phyloP scores from a whole-genome alignment of 371 early-diverging fungal genomes.

The Fennellomyces sp. region DNA sequence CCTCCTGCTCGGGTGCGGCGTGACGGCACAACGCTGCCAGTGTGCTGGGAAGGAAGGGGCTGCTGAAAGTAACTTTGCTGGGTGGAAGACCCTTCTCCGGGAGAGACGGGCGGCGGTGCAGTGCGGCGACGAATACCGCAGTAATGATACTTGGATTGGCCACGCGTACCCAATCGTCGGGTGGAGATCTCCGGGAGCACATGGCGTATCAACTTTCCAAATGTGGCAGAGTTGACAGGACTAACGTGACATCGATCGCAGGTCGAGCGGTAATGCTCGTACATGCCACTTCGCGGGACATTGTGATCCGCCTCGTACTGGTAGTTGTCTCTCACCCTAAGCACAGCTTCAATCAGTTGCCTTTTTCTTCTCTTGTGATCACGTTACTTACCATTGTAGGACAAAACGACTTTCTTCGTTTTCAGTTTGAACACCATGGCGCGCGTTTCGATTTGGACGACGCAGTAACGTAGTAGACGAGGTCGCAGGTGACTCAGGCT shows the following conservation, averaged over 20 bases:
- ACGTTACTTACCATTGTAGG: neutral
- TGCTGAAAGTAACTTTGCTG: too few relatives aligned
- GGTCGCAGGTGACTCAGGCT: neutral
- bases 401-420: neutral
- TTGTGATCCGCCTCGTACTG: slow-evolving; percentile 50
- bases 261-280: slow-evolving; percentile 57
- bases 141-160: slow-evolving; percentile 66
- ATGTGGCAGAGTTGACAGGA: slow-evolving; percentile 71
- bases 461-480: neutral
- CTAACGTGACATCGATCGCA: slow-evolving; percentile 37
- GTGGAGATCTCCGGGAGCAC: slow-evolving; percentile 67
- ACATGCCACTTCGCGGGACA: slow-evolving; percentile 65
- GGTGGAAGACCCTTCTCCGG: too few relatives aligned
- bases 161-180: slow-evolving; percentile 65
- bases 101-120: neutral
- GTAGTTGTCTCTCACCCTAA: slow-evolving; percentile 62
- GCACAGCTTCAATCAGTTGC: too few relatives aligned
- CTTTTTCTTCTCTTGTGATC: neutral
- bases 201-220: slow-evolving; percentile 67
- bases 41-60: too few relatives aligned
- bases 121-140: slow-evolving; percentile 46
- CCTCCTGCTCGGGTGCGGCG: too few relatives aligned
- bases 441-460: neutral
- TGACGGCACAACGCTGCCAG: too few relatives aligned
- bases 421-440: neutral